These are phyloP conservation scores for Viola odorata DNA, from an alignment of 345 rosid genomes.

Conservation along the genomic window DNA sequence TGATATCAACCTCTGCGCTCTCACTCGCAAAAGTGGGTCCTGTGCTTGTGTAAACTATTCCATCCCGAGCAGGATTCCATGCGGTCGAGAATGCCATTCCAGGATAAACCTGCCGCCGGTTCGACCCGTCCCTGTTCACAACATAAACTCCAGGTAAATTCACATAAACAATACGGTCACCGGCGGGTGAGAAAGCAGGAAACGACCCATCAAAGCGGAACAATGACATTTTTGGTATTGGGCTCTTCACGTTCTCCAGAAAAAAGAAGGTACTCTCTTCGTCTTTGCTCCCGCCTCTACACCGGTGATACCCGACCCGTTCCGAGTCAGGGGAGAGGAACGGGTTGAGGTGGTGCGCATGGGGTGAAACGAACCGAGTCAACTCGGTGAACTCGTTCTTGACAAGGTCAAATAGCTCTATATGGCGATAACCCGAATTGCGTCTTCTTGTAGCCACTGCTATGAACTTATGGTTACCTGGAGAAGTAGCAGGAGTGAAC, in stretches of 20 bases:
- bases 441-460: constrained; percentile 79
- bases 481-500: constrained; percentile 90
- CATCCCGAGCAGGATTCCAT: constrained; percentile 71
- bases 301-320: constrained; percentile 75
- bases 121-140: constrained; percentile 73
- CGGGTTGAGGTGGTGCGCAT: constrained; percentile 74
- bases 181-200: constrained; percentile 71
- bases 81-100: constrained; percentile 59
- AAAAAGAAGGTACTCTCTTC: constrained; percentile 37
- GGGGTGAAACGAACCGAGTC: constrained; percentile 62
- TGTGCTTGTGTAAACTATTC: constrained; percentile 55
- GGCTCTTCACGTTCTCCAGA: constrained; percentile 59
- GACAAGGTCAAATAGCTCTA: constrained; percentile 61
- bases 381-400: constrained; percentile 52
- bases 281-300: constrained; percentile 47
- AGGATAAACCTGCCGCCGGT: constrained; percentile 39
- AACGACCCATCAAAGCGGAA: constrained; percentile 82
- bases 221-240: constrained; percentile 46
- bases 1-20: constrained; percentile 61
- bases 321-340: constrained; percentile 71
- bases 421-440: constrained; percentile 52
- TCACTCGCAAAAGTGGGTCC: constrained; percentile 73
- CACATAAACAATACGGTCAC: constrained; percentile 70
- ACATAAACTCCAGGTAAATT: constrained; percentile 77
- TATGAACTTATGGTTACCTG: constrained; percentile 62